A percentile compares a stretch with the other conserved stretches of the same genome.
phyloP scores from a whole-genome alignment of 768 basidiomycete species.

The Rhizopogon roseolus region DNA sequence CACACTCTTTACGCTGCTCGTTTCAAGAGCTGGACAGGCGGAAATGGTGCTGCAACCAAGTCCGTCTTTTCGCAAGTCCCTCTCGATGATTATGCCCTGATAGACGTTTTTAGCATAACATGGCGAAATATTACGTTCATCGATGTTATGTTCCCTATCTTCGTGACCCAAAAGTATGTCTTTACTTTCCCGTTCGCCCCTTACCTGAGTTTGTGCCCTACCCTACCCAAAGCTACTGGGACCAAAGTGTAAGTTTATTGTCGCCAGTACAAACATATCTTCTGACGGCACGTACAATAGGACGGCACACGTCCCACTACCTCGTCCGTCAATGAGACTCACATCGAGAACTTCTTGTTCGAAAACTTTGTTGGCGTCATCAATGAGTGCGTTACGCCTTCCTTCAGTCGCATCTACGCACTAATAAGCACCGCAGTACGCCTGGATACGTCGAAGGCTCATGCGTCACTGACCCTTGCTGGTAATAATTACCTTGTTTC shows the following conservation, averaged over 20 bases:
- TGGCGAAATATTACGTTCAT: slow-evolving; percentile 53
- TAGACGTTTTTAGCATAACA: slow-evolving; percentile 36
- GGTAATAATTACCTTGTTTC: slow-evolving; percentile 23
- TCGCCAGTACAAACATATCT: not conserved
- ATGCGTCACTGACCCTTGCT: slow-evolving; percentile 57
- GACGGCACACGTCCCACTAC: slow-evolving; percentile 40
- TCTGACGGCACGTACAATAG: slow-evolving; percentile 6
- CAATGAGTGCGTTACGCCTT: slow-evolving; percentile 31
- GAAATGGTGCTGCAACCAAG: slow-evolving; percentile 55
- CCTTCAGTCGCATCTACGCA: not conserved
- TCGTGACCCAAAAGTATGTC: slow-evolving; percentile 58
- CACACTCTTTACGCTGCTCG: slow-evolving; percentile 53
- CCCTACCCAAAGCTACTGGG: slow-evolving; percentile 46
- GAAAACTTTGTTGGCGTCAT: slow-evolving; percentile 49
- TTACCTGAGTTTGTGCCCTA: not conserved
- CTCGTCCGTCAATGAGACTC: slow-evolving; percentile 46
- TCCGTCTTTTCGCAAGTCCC: slow-evolving; percentile 16
- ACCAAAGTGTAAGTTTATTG: slow-evolving; percentile 40
- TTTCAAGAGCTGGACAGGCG: slow-evolving; percentile 66
- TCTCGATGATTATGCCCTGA: not conserved
- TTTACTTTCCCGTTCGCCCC: not conserved
- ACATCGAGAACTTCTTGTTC: slow-evolving; percentile 51
- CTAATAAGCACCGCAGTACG: slow-evolving; percentile 12
- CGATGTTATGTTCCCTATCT: slow-evolving; percentile 55
- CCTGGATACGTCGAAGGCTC: slow-evolving; percentile 51